Percentiles rank a stretch among this genome's conserved stretches.
These are phyloP conservation scores for Gonapodya prolifera DNA, from an alignment of 192 early-diverging fungal genomes.

Conservation along the genomic window DNA sequence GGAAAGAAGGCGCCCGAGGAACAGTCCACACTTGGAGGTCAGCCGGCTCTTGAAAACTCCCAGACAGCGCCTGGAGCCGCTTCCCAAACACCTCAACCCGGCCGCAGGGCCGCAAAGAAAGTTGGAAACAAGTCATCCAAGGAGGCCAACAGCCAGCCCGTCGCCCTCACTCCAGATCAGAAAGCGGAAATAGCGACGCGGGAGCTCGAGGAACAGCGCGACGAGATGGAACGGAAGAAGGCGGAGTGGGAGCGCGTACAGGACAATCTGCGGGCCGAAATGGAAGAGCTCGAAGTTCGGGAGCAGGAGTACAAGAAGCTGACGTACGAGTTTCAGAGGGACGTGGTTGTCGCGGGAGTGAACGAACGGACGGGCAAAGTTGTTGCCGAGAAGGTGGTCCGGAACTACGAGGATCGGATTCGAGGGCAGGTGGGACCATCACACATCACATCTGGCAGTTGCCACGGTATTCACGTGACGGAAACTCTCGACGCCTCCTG, in stretches of 20 bases:
- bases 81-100: not conserved
- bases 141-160: constrained; percentile 23
- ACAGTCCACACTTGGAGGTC: not conserved
- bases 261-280: constrained; percentile 43
- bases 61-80: not conserved
- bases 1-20: constrained; percentile 3
- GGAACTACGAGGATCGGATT: constrained; percentile 47
- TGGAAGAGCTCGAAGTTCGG: constrained; percentile 46
- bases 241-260: constrained; percentile 43
- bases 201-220: constrained; percentile 43
- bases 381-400: constrained; percentile 34
- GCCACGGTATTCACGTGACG: not conserved
- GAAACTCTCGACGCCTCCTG: too few relatives aligned
- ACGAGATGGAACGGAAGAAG: constrained; percentile 45
- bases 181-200: constrained; percentile 46
- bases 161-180: constrained; percentile 38
- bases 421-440: constrained; percentile 25
- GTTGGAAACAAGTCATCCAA: constrained; percentile 32
- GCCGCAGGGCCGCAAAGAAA: constrained; percentile 19
- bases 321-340: constrained; percentile 42
- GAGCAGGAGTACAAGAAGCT: constrained; percentile 38
- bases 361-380: constrained; percentile 39
- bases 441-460: not conserved
- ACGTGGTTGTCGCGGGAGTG: constrained; percentile 33
- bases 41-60: not conserved